Base-by-base conservation (phyloP, 768 basidiomycete species). In the Boletus rubescentipes region DNA sequence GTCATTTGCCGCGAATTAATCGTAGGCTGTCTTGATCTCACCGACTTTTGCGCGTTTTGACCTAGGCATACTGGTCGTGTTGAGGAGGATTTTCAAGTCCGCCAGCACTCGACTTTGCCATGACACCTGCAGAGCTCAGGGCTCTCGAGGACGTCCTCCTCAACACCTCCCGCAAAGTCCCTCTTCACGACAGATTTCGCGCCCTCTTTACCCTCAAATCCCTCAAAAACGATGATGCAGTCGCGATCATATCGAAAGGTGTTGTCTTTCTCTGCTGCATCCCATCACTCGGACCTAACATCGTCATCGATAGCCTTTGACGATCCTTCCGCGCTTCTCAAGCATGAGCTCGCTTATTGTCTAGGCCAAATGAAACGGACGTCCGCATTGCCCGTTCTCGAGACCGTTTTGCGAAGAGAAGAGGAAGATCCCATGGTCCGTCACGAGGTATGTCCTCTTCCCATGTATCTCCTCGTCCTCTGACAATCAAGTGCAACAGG, bases 271-370 rank as follows among this genome's bases (percentile, higher is more conserved):
- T 42, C 41, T 48, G 23, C 31, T n/a, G 12, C 36, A 39, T n/a
- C 46, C 20, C 29, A 20, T 45, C 53, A 2, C 38, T 46, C 23
- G 8, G 16, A 29, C 53, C 51, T 20, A 1, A 61, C 54, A 3
- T 30, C 7, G 26, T 15, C 39, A 8, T 53, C 61, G 7, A 55
- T 62, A 95, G 95, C 89, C 26, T 92, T 99, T 67, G 70, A 73
- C 32, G 95, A 98, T 69, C 79, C 84, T 6, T 97, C 93, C 39
- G 91, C 93, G 9, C 71, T 99, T 54, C 79, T 99, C 31, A 98
- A 98, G 66, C 97, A 99, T 69, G 97, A 99, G 66, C 80, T 99
- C 2, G 97, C 97, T 1, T 99, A 98, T 69, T 95, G 93, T 64
- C 80, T 99, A 4, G 97, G 97, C 0, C 97, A 99, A 72, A 89